These are phyloP conservation scores for Colletotrichum aenigma DNA, from an alignment of 2,329 filamentous ascomycete species.

Conservation along the genomic window DNA sequence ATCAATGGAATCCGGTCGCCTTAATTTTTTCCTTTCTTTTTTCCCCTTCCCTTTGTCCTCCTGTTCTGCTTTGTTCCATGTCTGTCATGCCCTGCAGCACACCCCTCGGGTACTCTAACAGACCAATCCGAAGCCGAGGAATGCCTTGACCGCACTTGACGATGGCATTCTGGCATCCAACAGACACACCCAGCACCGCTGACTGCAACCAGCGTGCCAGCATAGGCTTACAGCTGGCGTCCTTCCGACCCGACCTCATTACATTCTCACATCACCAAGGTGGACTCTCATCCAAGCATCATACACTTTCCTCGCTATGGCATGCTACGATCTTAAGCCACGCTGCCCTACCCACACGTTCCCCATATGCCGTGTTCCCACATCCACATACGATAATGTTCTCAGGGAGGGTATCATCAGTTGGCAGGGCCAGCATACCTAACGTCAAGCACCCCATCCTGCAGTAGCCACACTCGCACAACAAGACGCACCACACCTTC, in stretches of 20 bases:
- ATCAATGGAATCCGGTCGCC: not conserved
- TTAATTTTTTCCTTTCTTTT: not conserved
- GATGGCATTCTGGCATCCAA: not conserved
- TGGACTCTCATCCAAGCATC: constrained; percentile 6
- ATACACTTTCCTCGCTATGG: not conserved
- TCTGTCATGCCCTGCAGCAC: not conserved
- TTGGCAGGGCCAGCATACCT: not conserved
- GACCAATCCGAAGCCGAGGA: not conserved
- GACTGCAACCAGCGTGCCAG: not conserved
- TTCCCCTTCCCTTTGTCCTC: not conserved
- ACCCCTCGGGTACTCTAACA: not conserved
- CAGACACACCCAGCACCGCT: not conserved
- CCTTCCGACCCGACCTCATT: not conserved
- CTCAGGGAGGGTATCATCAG: not conserved
- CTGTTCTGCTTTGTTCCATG: not conserved
- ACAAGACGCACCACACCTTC: constrained; percentile 1
- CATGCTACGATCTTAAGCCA: constrained; percentile 6
- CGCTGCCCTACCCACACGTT: not conserved
- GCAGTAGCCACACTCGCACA: constrained; percentile 5
- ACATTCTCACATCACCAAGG: not conserved
- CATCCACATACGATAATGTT: not conserved
- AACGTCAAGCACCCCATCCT: not conserved
- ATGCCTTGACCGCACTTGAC: not conserved
- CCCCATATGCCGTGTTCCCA: not conserved
- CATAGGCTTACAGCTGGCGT: not conserved